Evolutionary conservation across 148 eudicot species (phyloP), one percentile per base, ranked within the genome.

Genomic region (Dysphania ambrosioides): DNA sequence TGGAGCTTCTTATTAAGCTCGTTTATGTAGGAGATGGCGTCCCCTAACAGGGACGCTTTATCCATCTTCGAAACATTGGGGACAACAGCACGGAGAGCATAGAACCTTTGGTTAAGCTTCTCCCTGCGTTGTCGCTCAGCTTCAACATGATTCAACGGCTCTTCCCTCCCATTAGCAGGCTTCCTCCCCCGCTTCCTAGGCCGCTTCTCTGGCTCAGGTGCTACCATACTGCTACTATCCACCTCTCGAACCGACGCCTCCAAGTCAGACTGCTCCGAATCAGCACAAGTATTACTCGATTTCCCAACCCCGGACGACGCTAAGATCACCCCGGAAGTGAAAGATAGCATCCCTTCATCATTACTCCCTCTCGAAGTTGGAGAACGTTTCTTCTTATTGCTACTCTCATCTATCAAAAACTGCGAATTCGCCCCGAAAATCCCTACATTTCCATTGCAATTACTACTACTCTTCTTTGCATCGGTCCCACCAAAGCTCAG

Each of bases 51-150:
- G 0, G 99, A 95, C 3, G 99, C 99, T 38, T 95, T 95, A 77
- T 95, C 99, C 99, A 95, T 95, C 42, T 95, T 95, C 0, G 99
- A 95, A 21, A 95, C 99, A 31, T 95, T 95, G 0, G 99, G 99
- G 32, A 95, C 99, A 0, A 95, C 97, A 0, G 97, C 99, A 42
- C 99, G 56, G 0, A 95, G 74, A 0, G 99, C 91, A 57, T 95
- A 95, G 83, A 95, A 95, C 35, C 80, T 86, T 73, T 95, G 99
- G 74, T 95, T 95, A 7, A 95, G 86, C 87, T 95, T 95, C 88
- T 92, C 99, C 29, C 99, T 75, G 47, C 99, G 81, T 75, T 92
- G 97, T 47, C 99, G 74, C 85, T 95, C 99, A 0, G 99, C 99
- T 51, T 95, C 99, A 0, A 95, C 99, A 35, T 95, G 99, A 61